Base-by-base conservation (phyloP, 2,329 filamentous ascomycete species). In the Colletotrichum chrysophilum region DNA sequence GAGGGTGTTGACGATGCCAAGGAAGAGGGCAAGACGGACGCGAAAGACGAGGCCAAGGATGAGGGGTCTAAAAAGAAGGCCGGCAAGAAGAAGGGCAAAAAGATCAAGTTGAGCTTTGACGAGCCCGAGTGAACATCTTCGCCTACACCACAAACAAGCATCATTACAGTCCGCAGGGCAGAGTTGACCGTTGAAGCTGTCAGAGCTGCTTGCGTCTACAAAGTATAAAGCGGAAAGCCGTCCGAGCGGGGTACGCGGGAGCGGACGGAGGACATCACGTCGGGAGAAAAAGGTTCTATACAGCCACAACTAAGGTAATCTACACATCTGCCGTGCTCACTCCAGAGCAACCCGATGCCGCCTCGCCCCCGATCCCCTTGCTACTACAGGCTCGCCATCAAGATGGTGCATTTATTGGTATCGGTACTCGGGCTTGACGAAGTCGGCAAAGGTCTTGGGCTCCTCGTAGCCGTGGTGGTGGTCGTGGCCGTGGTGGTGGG, bases 381-480 rank as follows among this genome's bases (percentile, higher is more conserved):
- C 62, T 67, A 75, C 70, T 56, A 56, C 70, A 71, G 65, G 16
- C 55, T 71, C 64, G 26, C 73, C 43, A 21, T 73, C 70, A 52
- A 12, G 62, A 28, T 48, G 13, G 60, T 24, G 70, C 73, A 75
- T 84, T 83, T 85, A 87, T 83, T 80, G 84, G 87, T 96, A 98
- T 90, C 93, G 93, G 91, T 98, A 99, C 85, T 98, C 93, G 77
- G 96, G 95, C 92, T 95, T 96, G 88, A 99, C 93, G 88, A 91
- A 98, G 90, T 99, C 95, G 87, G 95, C 95, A 85, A 98, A 96
- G 81, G 95, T 98, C 94, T 98, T 98, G 85, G 96, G 95, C 88
- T 98, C 95, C 86, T 93, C 92, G 85, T 92, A 90, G 84, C 91
- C 92, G 83, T 92, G 90, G 82, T 86, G 86, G 84, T 89, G 86